phyloP scores from a whole-genome alignment of 352 stramenopile genomes.

The Phytophthora podocarpi region DNA sequence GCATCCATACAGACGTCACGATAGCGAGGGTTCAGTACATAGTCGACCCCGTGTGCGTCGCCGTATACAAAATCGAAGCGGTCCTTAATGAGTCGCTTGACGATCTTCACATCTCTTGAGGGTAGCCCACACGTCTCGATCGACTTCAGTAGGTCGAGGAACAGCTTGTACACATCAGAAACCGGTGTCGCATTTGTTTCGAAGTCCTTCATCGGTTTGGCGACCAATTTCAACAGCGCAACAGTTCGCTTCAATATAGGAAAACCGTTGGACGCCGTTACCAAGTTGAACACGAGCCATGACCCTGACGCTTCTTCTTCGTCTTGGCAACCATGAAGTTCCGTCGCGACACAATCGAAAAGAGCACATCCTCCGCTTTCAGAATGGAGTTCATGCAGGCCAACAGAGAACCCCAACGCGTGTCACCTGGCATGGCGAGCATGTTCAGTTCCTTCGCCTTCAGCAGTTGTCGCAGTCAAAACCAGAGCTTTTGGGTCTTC shows the following conservation, averaged over 20 bases:
- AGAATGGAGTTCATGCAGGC: not conserved
- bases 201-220: too few species aligned
- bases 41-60: slow-evolving; percentile 48
- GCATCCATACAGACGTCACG: not conserved
- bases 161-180: too few species aligned
- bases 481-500: too few species aligned
- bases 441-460: not conserved
- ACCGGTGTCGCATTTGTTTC: too few species aligned
- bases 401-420: not conserved
- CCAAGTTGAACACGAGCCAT: not conserved
- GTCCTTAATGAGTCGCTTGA: slow-evolving; percentile 7
- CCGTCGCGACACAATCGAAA: not conserved
- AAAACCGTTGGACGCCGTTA: not conserved
- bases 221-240: not conserved
- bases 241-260: not conserved
- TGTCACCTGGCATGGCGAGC: not conserved
- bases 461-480: too few species aligned
- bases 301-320: not conserved
- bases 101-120: not conserved
- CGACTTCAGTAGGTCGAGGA: too few species aligned
- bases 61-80: too few species aligned
- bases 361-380: not conserved
- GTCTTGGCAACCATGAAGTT: not conserved
- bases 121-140: too few species aligned
- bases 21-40: slow-evolving; percentile 41